Conservation (phyloP, 371 early-diverging fungal genomes). For the Circinella minor region DNA sequence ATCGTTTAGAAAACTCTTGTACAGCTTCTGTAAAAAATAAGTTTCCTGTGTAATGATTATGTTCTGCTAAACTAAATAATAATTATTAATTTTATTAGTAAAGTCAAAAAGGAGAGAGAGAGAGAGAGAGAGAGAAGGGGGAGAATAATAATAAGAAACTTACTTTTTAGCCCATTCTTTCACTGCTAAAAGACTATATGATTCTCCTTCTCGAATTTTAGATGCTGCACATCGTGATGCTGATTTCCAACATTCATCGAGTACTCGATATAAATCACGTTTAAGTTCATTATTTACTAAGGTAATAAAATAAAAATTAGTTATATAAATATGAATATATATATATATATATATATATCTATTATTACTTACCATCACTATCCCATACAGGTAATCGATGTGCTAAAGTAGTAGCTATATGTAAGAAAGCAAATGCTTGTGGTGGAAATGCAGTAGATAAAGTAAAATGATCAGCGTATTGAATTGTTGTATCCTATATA, state of each 20-base stretch:
- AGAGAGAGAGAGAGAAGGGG: no score
- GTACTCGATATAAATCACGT: conserved; percentile 68
- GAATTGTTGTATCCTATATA: conserved; percentile 69
- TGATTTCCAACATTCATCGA: conserved; percentile 80
- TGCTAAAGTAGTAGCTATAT: conserved; percentile 74
- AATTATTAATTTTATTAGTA: neutral
- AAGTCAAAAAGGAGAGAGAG: no score
- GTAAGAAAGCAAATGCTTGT: conserved; percentile 78
- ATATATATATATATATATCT: neutral
- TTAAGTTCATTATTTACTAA: conserved; percentile 68
- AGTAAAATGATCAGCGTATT: conserved; percentile 89
- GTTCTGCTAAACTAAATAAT: conserved; percentile 56
- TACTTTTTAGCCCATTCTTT: conserved; percentile 82
- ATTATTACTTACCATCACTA: conserved; percentile 36
- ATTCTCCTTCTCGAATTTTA: conserved; percentile 77
- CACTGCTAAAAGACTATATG: conserved; percentile 73
- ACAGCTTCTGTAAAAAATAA: conserved; percentile 62
- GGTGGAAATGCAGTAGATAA: conserved; percentile 74
- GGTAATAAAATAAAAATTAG: neutral
- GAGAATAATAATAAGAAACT: neutral
- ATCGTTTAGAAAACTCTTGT: conserved; percentile 66
- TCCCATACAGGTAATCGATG: conserved; percentile 89
- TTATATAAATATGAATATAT: neutral
- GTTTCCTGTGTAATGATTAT: conserved; percentile 52
- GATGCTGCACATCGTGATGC: conserved; percentile 74